phyloP scores from a whole-genome alignment of 1,284 basidiomycete species.

The Ceratobasidium sp. region DNA sequence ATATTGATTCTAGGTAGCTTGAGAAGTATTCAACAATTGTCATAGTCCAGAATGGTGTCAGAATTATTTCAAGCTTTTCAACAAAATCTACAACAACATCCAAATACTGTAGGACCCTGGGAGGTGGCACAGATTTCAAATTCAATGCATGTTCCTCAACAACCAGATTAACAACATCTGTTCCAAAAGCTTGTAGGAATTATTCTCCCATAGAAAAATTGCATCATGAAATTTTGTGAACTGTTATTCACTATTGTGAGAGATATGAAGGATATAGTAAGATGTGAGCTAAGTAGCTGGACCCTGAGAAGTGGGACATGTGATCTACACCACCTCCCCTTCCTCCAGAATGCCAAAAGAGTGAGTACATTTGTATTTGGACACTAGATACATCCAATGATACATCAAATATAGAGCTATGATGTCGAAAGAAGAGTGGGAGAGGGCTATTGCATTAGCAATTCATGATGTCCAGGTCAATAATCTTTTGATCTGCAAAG shows the following conservation, averaged over 20 bases:
- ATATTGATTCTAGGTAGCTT: too few species aligned
- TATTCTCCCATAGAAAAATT: too few species aligned
- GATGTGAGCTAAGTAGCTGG: not conserved
- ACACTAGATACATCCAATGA: not conserved
- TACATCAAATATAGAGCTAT: not conserved
- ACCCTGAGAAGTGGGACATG: not conserved
- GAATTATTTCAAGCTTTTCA: too few species aligned
- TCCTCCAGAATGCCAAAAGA: too few species aligned
- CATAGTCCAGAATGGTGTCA: too few species aligned
- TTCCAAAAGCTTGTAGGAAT: not conserved
- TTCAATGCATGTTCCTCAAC: not conserved
- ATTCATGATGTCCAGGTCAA: constrained; percentile 15
- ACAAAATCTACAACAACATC: too few species aligned
- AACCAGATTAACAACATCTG: too few species aligned
- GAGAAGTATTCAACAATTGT: too few species aligned
- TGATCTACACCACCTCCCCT: not conserved
- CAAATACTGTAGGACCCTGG: too few species aligned
- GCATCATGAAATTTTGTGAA: not conserved
- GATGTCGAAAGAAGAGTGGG: not conserved
- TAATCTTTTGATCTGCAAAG: not conserved
- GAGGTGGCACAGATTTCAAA: not conserved
- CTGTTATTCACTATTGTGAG: not conserved
- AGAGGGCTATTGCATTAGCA: constrained; percentile 2
- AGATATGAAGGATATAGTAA: not conserved
- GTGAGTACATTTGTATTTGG: not conserved